Percentiles rank a stretch among this genome's conserved stretches.
phyloP scores from a whole-genome alignment of 768 basidiomycete species.

The Filobasidium floriforme region DNA sequence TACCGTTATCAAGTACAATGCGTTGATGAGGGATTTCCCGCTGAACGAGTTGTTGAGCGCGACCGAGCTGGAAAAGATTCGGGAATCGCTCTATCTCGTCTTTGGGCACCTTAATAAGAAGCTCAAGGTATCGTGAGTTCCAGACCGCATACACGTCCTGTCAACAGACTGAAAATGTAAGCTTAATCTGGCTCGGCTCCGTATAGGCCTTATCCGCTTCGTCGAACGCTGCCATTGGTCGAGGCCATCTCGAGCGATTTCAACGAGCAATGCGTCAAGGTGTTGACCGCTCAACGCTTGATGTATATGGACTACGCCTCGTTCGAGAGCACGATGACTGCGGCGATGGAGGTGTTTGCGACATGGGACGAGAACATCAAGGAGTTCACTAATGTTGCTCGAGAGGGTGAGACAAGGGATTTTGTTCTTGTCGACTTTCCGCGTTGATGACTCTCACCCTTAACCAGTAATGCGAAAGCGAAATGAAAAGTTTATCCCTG shows the following conservation, averaged over 20 bases:
- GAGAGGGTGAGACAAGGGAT: constrained; percentile 52
- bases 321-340: constrained; percentile 74
- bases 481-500: constrained; percentile 87
- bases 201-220: constrained; percentile 75
- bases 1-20: constrained; percentile 86
- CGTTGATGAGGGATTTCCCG: constrained; percentile 98
- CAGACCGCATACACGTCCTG: background rate
- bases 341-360: constrained; percentile 68
- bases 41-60: constrained; percentile 93
- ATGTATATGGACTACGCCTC: constrained; percentile 91
- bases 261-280: constrained; percentile 85
- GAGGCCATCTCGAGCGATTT: constrained; percentile 98
- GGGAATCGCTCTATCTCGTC: constrained; percentile 76
- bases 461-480: constrained; percentile 70
- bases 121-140: constrained; percentile 65
- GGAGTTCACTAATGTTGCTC: constrained; percentile 83
- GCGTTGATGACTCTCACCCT: constrained; percentile 1
- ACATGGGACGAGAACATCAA: constrained; percentile 85
- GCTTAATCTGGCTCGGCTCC: background rate
- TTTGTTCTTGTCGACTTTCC: background rate
- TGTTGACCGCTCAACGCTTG: constrained; percentile 81
- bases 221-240: constrained; percentile 88
- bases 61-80: constrained; percentile 89
- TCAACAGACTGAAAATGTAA: too few relatives aligned
- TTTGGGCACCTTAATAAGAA: constrained; percentile 93